These are phyloP conservation scores for Porodaedalea pini DNA, from an alignment of 1,284 basidiomycete species.

Conservation along the genomic window DNA sequence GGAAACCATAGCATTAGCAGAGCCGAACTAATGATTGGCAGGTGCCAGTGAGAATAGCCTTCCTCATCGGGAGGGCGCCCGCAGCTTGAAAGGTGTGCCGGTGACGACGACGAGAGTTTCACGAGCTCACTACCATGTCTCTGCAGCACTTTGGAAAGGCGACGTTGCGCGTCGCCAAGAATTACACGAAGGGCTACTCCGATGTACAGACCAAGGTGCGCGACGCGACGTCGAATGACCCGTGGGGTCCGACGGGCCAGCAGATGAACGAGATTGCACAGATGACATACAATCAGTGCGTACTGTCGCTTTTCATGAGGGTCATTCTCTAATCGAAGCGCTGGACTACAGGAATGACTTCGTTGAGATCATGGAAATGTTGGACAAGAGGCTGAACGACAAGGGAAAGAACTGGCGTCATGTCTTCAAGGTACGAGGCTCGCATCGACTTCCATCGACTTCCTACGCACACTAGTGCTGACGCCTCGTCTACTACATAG, in stretches of 20 bases:
- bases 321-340: not conserved
- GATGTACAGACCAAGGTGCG: conserved; percentile 94
- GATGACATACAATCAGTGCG: conserved; percentile 95
- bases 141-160: conserved; percentile 75
- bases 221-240: conserved; percentile 99
- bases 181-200: conserved; percentile 94
- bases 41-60: not conserved
- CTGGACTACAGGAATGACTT: conserved; percentile 78
- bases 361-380: conserved; percentile 99
- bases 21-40: too few relatives aligned
- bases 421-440: conserved; percentile 84
- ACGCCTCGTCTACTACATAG: conserved; percentile 37
- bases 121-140: conserved; percentile 19
- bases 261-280: conserved; percentile 99
- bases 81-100: not conserved
- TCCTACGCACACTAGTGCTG: not conserved
- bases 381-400: conserved; percentile 98
- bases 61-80: not conserved
- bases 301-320: conserved; percentile 22
- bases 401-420: conserved; percentile 99
- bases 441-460: not conserved
- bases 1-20: too few relatives aligned
- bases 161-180: conserved; percentile 85
- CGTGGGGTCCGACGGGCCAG: conserved; percentile 97
- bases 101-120: not conserved